Percentiles rank a stretch among this genome's conserved stretches.
Conservation (phyloP, 2,329 filamentous ascomycete genomes). For the Tolypocladium capitatum region DNA sequence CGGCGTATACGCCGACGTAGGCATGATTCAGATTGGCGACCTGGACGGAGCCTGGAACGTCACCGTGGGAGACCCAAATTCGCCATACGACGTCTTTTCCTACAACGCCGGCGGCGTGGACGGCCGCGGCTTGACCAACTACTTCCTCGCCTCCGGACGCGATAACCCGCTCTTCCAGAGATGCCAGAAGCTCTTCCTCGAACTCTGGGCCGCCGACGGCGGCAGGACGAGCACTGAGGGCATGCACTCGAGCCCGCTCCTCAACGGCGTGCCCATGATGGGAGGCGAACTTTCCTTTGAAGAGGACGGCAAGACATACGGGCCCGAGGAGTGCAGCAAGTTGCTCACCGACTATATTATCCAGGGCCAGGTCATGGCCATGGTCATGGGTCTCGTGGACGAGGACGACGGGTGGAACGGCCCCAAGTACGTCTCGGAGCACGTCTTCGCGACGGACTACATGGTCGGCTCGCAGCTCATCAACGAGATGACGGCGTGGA, state of each 20-base stretch:
- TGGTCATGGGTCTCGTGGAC: conserved; percentile 39
- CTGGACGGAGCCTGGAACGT: conserved; percentile 37
- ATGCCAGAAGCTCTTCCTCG: conserved; percentile 35
- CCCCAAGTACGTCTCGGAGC: conserved; percentile 32
- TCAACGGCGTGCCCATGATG: conserved; percentile 29
- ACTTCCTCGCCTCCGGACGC: conserved; percentile 27
- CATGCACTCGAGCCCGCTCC: conserved; percentile 32
- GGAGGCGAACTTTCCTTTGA: conserved; percentile 8
- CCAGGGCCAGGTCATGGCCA: conserved; percentile 38
- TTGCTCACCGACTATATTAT: conserved; percentile 43
- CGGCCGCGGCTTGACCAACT: conserved; percentile 29
- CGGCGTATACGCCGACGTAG: conserved; percentile 45
- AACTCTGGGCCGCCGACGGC: conserved; percentile 30
- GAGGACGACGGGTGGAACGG: conserved; percentile 38
- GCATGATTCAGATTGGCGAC: conserved; percentile 43
- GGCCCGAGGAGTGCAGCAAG: conserved; percentile 23
- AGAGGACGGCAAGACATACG: conserved; percentile 15
- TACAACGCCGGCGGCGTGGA: conserved; percentile 26
- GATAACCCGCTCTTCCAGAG: conserved; percentile 32
- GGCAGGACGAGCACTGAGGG: conserved; percentile 36
- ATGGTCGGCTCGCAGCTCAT: conserved; percentile 38
- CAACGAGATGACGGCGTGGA: conserved; percentile 38
- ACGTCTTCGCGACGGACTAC: conserved; percentile 36
- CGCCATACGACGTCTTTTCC: conserved; percentile 32
- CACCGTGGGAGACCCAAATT: conserved; percentile 31